Conservation (phyloP, 495 filamentous ascomycete species). For the Penicillium cinerascens region DNA sequence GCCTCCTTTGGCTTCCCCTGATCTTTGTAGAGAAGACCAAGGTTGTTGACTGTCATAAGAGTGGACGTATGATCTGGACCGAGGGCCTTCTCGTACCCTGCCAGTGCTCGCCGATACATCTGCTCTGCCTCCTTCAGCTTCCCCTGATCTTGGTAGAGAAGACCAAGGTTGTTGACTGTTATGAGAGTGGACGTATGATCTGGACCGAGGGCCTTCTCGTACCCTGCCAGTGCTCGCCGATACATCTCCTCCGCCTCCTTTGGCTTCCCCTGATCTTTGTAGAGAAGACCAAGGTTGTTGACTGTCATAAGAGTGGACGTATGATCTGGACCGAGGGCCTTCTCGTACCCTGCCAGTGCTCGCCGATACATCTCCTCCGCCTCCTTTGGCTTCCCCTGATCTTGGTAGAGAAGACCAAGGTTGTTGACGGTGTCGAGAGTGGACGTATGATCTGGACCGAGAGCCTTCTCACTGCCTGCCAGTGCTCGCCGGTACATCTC, state of each 20-base stretch:
- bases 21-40: slow-evolving; percentile 14
- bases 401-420: no score
- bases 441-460: no score
- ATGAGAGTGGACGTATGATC: no score
- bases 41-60: slow-evolving; percentile 30
- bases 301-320: slow-evolving; percentile 30
- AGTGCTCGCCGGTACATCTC: slow-evolving; percentile 19
- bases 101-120: slow-evolving; percentile 24
- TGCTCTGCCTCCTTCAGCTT: slow-evolving; percentile 16
- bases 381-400: slow-evolving; percentile 1
- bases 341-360: slow-evolving; percentile 29
- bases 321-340: slow-evolving; percentile 26
- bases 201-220: no score
- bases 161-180: no score
- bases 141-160: slow-evolving; percentile 1
- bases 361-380: slow-evolving; percentile 28
- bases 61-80: slow-evolving; percentile 29
- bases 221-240: background rate
- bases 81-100: slow-evolving; percentile 29
- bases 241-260: slow-evolving; percentile 28
- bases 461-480: no score
- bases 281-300: slow-evolving; percentile 25
- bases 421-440: no score
- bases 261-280: slow-evolving; percentile 13
- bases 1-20: slow-evolving; percentile 19